A percentile compares a stretch with the other conserved stretches of the same genome.
Evolutionary conservation across 2,329 filamentous ascomycete species (phyloP).

Genomic region (Hortaea sp.): DNA sequence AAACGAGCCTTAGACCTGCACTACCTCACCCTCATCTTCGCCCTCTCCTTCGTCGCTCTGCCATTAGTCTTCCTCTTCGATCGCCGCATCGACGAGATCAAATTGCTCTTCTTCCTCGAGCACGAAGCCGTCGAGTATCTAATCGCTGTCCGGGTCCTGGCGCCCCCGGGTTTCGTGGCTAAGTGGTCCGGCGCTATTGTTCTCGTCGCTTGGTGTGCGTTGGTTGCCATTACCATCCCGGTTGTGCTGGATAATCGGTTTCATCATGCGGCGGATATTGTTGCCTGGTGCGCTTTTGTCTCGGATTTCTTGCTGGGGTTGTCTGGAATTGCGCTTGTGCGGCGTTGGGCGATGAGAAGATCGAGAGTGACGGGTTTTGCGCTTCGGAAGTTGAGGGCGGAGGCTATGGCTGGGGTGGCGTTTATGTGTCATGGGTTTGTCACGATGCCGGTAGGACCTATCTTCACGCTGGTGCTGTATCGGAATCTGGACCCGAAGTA

Average conservation of each 20-base stretch:
- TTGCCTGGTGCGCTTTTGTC: conserved; percentile 7
- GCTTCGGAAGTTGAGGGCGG: conserved; percentile 6
- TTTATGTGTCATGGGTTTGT: conserved; percentile 6
- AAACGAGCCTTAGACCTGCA: conserved; percentile 9
- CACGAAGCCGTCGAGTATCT: conserved; percentile 9
- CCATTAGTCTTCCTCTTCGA: conserved; percentile 9
- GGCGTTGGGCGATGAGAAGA: not conserved
- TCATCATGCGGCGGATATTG: conserved; percentile 8
- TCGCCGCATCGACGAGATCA: conserved; percentile 4
- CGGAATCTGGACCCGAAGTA: conserved; percentile 3
- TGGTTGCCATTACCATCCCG: conserved; percentile 4
- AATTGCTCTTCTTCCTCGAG: conserved; percentile 11
- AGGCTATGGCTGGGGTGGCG: conserved; percentile 8
- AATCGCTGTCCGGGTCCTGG: conserved; percentile 7
- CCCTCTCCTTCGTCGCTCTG: conserved; percentile 4
- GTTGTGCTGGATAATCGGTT: conserved; percentile 3
- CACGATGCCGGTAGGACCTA: conserved; percentile 6
- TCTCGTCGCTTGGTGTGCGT: conserved; percentile 4
- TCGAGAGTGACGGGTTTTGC: not conserved
- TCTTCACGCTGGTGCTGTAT: conserved; percentile 7
- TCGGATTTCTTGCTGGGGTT: conserved; percentile 7
- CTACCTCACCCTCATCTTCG: conserved; percentile 9
- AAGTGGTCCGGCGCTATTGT: conserved; percentile 2
- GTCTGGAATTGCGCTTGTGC: conserved; percentile 5
- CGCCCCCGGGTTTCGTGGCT: conserved; percentile 1